Evolutionary conservation across 768 basidiomycete species (phyloP).

Genomic region (Termitomyces sp.): DNA sequence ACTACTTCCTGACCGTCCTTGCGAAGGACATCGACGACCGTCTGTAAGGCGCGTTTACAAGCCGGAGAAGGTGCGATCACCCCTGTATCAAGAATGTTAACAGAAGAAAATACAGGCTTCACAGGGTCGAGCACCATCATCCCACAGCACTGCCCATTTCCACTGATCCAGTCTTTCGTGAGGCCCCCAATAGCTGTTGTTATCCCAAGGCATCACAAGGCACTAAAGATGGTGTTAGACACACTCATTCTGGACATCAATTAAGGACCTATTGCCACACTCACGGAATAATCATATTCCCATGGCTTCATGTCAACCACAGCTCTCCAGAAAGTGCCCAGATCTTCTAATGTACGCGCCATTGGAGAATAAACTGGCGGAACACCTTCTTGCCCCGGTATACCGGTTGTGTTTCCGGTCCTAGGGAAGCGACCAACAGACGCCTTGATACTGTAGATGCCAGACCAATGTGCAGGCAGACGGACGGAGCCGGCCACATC

Average conservation of each 20-base stretch:
- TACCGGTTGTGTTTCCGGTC: constrained; percentile 39
- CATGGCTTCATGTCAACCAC: constrained; percentile 61
- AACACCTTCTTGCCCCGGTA: constrained; percentile 60
- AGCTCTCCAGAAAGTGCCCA: constrained; percentile 62
- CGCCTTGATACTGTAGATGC: constrained; percentile 55
- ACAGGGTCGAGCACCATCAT: constrained; percentile 44
- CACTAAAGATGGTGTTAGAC: constrained; percentile 19
- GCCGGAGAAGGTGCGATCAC: constrained; percentile 58
- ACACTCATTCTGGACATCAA: constrained; percentile 17
- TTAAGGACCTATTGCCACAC: constrained; percentile 5
- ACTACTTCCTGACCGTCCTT: constrained; percentile 48
- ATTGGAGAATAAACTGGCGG: constrained; percentile 55
- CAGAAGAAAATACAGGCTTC: constrained; percentile 1
- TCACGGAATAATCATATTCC: constrained; percentile 55
- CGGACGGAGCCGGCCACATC: constrained; percentile 71
- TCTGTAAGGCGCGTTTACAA: constrained; percentile 49
- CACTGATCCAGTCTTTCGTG: constrained; percentile 29
- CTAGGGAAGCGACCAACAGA: constrained; percentile 46
- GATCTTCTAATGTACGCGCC: constrained; percentile 55
- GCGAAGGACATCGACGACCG: constrained; percentile 39
- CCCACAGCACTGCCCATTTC: constrained; percentile 61
- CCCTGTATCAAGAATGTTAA: constrained; percentile 26
- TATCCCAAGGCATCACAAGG: constrained; percentile 31
- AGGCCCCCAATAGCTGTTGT: background rate
- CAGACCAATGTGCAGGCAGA: constrained; percentile 63